These are phyloP conservation scores for Termitomyces sp. DNA, from an alignment of 768 basidiomycete genomes.

Conservation along the genomic window DNA sequence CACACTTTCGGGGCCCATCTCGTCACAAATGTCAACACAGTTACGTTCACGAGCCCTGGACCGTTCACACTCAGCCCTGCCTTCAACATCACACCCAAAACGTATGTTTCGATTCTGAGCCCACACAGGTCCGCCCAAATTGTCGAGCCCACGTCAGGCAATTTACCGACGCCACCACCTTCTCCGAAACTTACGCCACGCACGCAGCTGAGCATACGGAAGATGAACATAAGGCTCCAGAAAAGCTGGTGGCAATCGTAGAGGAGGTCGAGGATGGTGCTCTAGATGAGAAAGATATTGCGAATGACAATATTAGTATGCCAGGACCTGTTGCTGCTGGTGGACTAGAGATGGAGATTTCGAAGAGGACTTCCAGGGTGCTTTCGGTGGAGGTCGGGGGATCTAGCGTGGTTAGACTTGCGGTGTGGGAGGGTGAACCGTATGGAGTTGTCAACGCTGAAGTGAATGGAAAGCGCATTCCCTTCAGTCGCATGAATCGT, in stretches of 20 bases:
- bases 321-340: too few species aligned
- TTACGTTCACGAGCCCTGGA: constrained; percentile 2
- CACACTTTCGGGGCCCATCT: constrained; percentile 9
- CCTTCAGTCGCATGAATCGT: constrained; percentile 12
- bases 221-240: background rate
- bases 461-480: constrained; percentile 22
- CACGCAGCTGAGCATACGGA: background rate
- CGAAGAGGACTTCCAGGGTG: background rate
- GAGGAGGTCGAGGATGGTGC: background rate
- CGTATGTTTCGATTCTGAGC: constrained; percentile 31
- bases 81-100: constrained; percentile 17
- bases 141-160: constrained; percentile 5
- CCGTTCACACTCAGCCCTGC: constrained; percentile 25
- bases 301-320: background rate
- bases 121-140: constrained; percentile 20
- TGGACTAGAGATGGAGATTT: background rate
- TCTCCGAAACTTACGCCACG: constrained; percentile 28
- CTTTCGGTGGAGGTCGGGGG: constrained; percentile 16
- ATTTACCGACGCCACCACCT: constrained; percentile 34
- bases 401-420: constrained; percentile 10
- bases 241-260: background rate
- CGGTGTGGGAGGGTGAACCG: constrained; percentile 11
- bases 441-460: constrained; percentile 18
- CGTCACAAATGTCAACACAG: constrained; percentile 4
- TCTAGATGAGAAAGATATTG: too few species aligned